phyloP scores from a whole-genome alignment of 176 grass and related monocot species.

The Hsuehochloa calcarea region DNA sequence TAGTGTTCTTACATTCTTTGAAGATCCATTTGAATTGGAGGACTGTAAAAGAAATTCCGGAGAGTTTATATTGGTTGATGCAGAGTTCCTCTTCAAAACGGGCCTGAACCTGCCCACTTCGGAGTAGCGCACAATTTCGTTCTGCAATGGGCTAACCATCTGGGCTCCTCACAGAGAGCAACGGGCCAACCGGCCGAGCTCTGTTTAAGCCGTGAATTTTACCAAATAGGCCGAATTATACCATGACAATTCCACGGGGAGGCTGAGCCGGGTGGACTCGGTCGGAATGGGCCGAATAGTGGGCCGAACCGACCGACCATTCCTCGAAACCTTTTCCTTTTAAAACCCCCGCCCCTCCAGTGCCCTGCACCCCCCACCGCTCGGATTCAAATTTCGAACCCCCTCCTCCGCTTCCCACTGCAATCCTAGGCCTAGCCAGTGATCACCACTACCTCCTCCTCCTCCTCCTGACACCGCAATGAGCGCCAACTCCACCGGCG shows the following conservation, averaged over 20 bases:
- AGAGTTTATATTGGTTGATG: neutral
- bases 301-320: neutral
- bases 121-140: neutral
- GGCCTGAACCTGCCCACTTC: neutral
- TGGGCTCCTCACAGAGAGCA: neutral
- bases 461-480: neutral
- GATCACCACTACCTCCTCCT: neutral
- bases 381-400: slow-evolving; percentile 5
- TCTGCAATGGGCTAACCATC: neutral
- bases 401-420: neutral
- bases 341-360: neutral
- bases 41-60: neutral
- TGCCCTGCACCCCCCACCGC: neutral
- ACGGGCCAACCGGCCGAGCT: too few relatives aligned
- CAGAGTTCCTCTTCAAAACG: neutral
- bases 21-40: neutral
- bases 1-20: neutral
- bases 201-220: too few relatives aligned
- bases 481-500: neutral
- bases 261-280: neutral
- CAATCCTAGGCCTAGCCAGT: neutral
- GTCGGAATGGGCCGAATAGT: neutral
- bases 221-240: too few relatives aligned
- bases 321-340: neutral
- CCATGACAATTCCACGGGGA: neutral